Conservation (phyloP, 1,284 basidiomycete genomes). For the Pyrrhoderma lamaoense region DNA sequence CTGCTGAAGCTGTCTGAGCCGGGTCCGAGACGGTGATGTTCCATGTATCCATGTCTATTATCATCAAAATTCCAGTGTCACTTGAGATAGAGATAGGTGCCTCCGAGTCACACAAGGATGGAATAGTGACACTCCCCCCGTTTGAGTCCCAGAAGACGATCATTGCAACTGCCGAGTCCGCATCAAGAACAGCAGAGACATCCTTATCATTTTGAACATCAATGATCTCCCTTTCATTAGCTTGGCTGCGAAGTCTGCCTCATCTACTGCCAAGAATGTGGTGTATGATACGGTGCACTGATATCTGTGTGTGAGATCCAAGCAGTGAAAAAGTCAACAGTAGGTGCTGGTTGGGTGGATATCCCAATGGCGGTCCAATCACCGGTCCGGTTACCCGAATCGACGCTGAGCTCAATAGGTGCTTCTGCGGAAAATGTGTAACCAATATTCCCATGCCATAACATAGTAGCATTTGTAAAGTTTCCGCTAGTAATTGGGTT, state of each 20-base stretch:
- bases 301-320: conserved; percentile 43
- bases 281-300: conserved; percentile 41
- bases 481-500: conserved; percentile 27
- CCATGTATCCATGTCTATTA: conserved; percentile 36
- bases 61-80: conserved; percentile 36
- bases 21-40: conserved; percentile 54
- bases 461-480: conserved; percentile 30
- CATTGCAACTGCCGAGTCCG: conserved; percentile 30
- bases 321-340: conserved; percentile 54
- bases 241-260: conserved; percentile 28
- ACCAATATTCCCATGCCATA: conserved; percentile 55
- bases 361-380: conserved; percentile 62
- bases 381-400: conserved; percentile 43
- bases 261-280: conserved; percentile 42
- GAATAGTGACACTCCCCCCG: conserved; percentile 25
- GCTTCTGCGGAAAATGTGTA: conserved; percentile 34
- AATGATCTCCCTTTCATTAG: conserved; percentile 24
- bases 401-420: conserved; percentile 36
- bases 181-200: conserved; percentile 38
- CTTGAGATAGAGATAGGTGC: conserved; percentile 34
- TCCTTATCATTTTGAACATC: conserved; percentile 37
- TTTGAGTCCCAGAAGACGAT: conserved; percentile 38
- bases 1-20: conserved; percentile 29
- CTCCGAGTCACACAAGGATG: conserved; percentile 14
- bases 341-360: conserved; percentile 41